Evolutionary conservation across 1,139 yeast species (phyloP).

Genomic region (Protomyces inundatus): DNA sequence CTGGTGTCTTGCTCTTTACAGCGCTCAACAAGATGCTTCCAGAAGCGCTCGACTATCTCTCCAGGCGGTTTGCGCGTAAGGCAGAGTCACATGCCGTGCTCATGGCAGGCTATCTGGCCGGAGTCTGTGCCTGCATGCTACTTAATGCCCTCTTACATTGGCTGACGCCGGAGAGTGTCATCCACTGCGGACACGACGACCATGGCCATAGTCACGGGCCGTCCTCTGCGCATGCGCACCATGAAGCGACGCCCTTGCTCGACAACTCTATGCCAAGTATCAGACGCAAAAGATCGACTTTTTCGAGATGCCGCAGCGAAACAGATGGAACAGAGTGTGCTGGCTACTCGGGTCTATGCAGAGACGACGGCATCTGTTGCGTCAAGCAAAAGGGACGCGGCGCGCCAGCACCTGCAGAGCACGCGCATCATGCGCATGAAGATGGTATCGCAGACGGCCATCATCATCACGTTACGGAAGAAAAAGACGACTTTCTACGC

Average conservation of each 20-base stretch:
- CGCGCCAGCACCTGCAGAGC: constrained; percentile 44
- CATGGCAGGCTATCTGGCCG: constrained; percentile 42
- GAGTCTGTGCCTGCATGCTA: constrained; percentile 50
- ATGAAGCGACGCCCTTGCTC: neutral
- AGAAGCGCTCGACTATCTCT: constrained; percentile 44
- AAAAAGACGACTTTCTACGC: constrained; percentile 55
- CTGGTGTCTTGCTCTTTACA: constrained; percentile 56
- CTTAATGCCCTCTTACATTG: constrained; percentile 50
- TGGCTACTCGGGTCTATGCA: neutral
- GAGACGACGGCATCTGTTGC: neutral
- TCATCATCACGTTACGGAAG: neutral
- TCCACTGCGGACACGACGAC: constrained; percentile 24
- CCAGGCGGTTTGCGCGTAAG: constrained; percentile 33
- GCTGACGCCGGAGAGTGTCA: constrained; percentile 21
- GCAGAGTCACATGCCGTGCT: neutral
- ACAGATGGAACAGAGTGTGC: neutral
- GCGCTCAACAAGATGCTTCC: constrained; percentile 62
- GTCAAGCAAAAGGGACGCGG: neutral
- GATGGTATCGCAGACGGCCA: neutral
- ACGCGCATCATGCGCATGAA: constrained; percentile 54
- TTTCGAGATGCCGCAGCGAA: neutral
- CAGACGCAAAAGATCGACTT: neutral
- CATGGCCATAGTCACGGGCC: neutral
- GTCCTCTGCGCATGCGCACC: neutral
- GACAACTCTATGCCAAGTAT: neutral